Base-by-base conservation (phyloP, 2,329 filamentous ascomycete genomes). In the Gnomoniopsis smithogilvyi region DNA sequence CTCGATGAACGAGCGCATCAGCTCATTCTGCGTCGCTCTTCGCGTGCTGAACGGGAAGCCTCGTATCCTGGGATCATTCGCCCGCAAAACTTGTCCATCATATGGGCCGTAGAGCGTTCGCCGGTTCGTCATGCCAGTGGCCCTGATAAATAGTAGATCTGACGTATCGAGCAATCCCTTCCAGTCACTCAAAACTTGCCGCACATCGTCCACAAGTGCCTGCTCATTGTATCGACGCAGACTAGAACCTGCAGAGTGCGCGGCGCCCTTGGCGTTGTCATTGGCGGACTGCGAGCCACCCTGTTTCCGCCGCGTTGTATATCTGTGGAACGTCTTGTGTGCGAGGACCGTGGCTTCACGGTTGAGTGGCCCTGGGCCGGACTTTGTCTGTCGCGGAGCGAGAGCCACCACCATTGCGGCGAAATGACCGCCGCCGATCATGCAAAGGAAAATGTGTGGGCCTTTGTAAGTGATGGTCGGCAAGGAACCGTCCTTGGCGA, bases 341-440 rank as follows among this genome's bases (percentile, higher is more conserved):
- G 92, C 94, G 48, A 97, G 81, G 0, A 98, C 91, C 0, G 89
- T 89, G 6, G 94, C 92, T 68, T 96, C 90, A 55, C 91, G 83
- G 64, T 96, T 92, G 69, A 96, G 84, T 1, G 89, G 80, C 0
- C 90, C 89, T 17, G 81, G 77, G 14, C 83, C 78, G 3, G 80
- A 79, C 70, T 91, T 94, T 41, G 85, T 84, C 55, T 89, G 79
- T 63, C 92, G 90, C 0, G 95, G 93, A 0, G 91, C 86, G 3
- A 98, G 81, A 0, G 92, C 92, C 12, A 99, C 90, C 12, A 98
- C 81, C 93, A 98, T 98, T 53, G 91, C 95, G 0, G 95, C 95
- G 70, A 99, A 99, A 72, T 99, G 95, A 0, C 95, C 95, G 61
- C 95, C 95, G 24, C 95, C 95, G 53, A 99, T 96, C 95, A 99